phyloP scores from a whole-genome alignment of 2,329 filamentous ascomycete genomes.

The Alternaria postmessia region DNA sequence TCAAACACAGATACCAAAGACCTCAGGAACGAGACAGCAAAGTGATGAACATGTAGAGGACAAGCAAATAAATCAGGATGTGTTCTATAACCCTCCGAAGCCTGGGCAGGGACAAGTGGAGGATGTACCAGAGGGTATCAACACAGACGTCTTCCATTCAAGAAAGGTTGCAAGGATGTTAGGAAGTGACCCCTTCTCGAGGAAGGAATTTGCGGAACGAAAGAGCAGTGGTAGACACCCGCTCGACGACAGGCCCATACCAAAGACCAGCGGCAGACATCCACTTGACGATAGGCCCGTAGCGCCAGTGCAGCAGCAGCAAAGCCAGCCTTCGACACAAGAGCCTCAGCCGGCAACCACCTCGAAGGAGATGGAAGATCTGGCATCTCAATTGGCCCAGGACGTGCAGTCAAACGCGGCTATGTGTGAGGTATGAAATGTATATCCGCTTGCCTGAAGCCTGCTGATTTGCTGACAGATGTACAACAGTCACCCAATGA shows the following conservation, averaged over 20 bases:
- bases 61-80: slow-evolving; percentile 62
- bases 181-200: slow-evolving; percentile 53
- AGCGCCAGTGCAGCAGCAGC: slow-evolving; percentile 3
- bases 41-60: slow-evolving; percentile 53
- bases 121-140: slow-evolving; percentile 64
- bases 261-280: slow-evolving; percentile 11
- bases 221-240: slow-evolving; percentile 31
- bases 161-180: slow-evolving; percentile 65
- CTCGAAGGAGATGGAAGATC: slow-evolving; percentile 52
- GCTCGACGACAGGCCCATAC: slow-evolving; percentile 17
- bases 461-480: slow-evolving; percentile 59
- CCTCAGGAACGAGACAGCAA: slow-evolving; percentile 57
- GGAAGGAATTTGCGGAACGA: slow-evolving; percentile 46
- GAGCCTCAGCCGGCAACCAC: slow-evolving; percentile 23
- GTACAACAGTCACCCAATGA: slow-evolving; percentile 43
- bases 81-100: slow-evolving; percentile 50
- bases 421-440: slow-evolving; percentile 36
- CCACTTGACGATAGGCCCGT: slow-evolving; percentile 22
- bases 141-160: slow-evolving; percentile 69
- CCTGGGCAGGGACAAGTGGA: slow-evolving; percentile 44
- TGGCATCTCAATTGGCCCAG: slow-evolving; percentile 59
- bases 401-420: slow-evolving; percentile 48
- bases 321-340: slow-evolving; percentile 25
- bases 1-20: slow-evolving; percentile 63
- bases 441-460: slow-evolving; percentile 10